Base-by-base conservation (phyloP, 805 yeast genomes). In the Cyberlindnera xylosilytica region DNA sequence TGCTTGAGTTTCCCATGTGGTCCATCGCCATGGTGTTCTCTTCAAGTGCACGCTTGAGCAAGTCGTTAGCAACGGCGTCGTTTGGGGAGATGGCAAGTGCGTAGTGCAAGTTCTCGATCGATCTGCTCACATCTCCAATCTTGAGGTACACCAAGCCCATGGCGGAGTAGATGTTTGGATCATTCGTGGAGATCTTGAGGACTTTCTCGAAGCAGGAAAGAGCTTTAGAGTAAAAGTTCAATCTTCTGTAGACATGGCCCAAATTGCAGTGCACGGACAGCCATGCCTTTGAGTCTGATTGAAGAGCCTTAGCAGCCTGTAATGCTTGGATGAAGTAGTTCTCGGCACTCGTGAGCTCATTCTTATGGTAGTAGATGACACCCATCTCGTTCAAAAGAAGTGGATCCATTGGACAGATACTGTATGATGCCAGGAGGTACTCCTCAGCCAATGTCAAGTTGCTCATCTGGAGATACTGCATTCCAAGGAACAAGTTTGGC, bases 401-500 rank as follows among this genome's bases (percentile, higher is more conserved):
- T 3, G 99, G 98, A 62, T 93, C 99, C 4, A 78, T 70, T 18
- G 85, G 81, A 62, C 96, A 90, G 3, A 89, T 78, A 17, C 79
- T 78, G 53, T 78, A 81, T 1, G 97, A 77, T 4, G 90, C 76
- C 44, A 72, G 65, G 22, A 93, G 72, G 57, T 90, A 93, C 60
- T 91, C 97, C 53, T 86, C 90, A 0, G 98, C 88, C 41, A 93
- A 67, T 6, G 81, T 75, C 36, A 86, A 69, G 52, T 90, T 89
- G 60, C 82, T 83, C 81, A 91, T 84, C 46, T 87, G 89, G 53
- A 89, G 66, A 61, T 93, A 91, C 66, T 93, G 98, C 97, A 93
- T 93, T 1, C 99, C 99, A 30, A 93, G 69, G 55, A 87, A 91
- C 45, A 93, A 66, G 56, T 85, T 80, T 2, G 99, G 98, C 36